Percentiles rank a stretch among this genome's conserved stretches.
phyloP scores from a whole-genome alignment of 208 protist genomes.

The Leishmania tropica region DNA sequence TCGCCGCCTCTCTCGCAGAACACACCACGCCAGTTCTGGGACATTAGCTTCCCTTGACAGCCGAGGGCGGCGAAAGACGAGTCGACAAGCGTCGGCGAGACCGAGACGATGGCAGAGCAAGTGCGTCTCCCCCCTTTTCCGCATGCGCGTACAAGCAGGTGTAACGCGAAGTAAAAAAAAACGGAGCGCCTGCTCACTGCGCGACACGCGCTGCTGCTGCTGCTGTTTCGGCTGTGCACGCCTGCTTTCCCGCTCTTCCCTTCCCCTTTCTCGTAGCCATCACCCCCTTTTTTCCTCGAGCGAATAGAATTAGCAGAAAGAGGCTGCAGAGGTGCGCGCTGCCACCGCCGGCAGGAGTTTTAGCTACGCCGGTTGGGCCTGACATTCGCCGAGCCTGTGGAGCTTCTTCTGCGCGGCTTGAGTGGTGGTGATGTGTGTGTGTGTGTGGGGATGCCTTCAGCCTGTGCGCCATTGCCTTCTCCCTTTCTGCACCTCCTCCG shows the following conservation, averaged over 20 bases:
- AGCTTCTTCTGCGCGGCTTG: not conserved
- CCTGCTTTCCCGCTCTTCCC: not conserved
- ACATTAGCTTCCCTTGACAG: conserved; percentile 52
- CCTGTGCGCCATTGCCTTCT: not conserved
- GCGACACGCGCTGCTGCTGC: not conserved
- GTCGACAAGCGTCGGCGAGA: not conserved
- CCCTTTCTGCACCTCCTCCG: not conserved
- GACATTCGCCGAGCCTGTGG: not conserved
- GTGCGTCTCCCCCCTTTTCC: too few relatives aligned
- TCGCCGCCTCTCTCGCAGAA: conserved; percentile 12
- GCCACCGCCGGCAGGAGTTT: not conserved
- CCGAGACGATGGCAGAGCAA: not conserved
- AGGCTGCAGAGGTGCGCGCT: not conserved
- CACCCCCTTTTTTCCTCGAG: not conserved
- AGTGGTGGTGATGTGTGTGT: not conserved
- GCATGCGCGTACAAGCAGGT: too few relatives aligned
- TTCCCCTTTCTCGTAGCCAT: not conserved
- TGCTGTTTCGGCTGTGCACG: not conserved
- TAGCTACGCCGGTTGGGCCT: not conserved
- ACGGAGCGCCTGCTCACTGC: not conserved
- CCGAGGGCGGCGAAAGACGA: not conserved
- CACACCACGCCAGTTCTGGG: conserved; percentile 78
- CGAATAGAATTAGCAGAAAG: not conserved
- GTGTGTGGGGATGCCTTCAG: not conserved
- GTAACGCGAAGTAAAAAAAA: not conserved